Evolutionary conservation across 345 rosid genomes (phyloP).

Genomic region (Eucalyptus brandiana): DNA sequence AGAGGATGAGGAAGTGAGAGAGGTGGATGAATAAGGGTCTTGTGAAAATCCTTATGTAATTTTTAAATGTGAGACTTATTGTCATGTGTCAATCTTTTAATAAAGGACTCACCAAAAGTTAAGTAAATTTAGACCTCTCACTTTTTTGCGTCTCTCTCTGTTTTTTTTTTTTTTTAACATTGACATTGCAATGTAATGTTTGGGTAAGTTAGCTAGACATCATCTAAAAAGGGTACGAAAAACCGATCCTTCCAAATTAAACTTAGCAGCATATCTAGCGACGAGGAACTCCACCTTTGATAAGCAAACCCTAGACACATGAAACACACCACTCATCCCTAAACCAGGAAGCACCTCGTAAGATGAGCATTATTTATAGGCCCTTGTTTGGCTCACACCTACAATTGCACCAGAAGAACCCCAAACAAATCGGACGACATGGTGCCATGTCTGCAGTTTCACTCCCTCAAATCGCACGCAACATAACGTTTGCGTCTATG

Average conservation of each 20-base stretch:
- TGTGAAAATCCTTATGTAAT: background rate
- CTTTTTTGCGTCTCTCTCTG: background rate
- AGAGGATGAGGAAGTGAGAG: background rate
- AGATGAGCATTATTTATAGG: background rate
- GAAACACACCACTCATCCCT: background rate
- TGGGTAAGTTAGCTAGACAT: background rate
- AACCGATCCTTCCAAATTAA: background rate
- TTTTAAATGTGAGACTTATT: background rate
- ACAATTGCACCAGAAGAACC: background rate
- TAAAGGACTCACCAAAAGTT: background rate
- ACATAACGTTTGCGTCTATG: background rate
- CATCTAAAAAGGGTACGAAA: background rate
- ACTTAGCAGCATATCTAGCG: background rate
- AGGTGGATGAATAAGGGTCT: background rate
- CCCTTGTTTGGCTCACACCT: background rate
- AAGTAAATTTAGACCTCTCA: background rate
- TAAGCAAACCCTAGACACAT: background rate
- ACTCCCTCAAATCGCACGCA: background rate
- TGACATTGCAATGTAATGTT: background rate
- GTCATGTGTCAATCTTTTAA: background rate
- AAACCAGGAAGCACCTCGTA: background rate
- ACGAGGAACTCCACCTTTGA: background rate
- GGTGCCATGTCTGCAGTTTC: background rate
- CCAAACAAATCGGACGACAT: background rate
- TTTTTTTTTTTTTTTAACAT: fast-evolving